Evolutionary conservation across 345 rosid species (phyloP), one percentile per base, ranked within the genome.

Genomic region (Salix arbutifolia): DNA sequence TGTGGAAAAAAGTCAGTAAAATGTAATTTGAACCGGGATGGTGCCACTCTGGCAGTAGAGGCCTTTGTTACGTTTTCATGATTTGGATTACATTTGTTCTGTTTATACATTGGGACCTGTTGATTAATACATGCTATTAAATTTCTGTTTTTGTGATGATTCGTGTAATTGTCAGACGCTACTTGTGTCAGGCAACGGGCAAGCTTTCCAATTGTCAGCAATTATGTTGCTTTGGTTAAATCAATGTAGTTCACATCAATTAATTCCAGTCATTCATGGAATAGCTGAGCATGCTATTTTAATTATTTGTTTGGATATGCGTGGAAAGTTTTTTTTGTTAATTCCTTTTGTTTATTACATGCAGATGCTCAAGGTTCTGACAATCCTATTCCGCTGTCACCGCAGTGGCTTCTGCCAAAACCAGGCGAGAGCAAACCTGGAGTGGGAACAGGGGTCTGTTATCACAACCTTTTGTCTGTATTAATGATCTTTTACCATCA

Each of bases 351-450:
- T 85, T 75, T 21, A 62, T 77, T 79, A 83, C 28, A 19, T 90
- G 90, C 91, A 96, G 99, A 92, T 83, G 86, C 73, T 74, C 95
- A 83, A 77, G 92, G 88, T 74, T 78, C 94, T 78, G 99, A 91
- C 80, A 90, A 84, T 84, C 72, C 92, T 21, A 82, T 94, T 78
- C 98, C 99, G 8, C 98, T 96, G 71, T 96, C 98, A 73, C 99
- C 98, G 1, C 99, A 96, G 84, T 94, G 99, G 98, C 98, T 94
- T 87, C 90, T 89, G 83, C 86, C 98, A 65, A 96, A 94, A 87
- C 82, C 94, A 26, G 97, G 87, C 74, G 98, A 96, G 79, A 87
- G 38, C 87, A 94, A 91, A 87, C 80, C 88, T 77, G 97, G 90
- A 83, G 58, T 82, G 72, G 96, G 90, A 84, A 81, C 85, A 80